Evolutionary conservation across 2,329 filamentous ascomycete genomes (phyloP).

Genomic region (Aspergillus terreus): DNA sequence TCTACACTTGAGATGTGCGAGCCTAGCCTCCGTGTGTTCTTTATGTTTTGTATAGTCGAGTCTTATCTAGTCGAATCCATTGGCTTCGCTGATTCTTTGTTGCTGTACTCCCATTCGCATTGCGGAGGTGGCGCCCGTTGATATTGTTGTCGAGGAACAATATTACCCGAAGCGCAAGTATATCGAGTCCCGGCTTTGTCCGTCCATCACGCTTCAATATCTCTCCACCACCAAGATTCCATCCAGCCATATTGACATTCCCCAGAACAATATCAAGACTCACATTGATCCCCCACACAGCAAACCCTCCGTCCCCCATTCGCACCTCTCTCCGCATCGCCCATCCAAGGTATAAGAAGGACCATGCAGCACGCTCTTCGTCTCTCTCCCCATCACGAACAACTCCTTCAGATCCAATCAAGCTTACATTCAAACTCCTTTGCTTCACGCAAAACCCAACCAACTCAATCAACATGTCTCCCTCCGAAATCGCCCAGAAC

Average conservation of each 20-base stretch:
- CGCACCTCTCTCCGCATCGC: background rate
- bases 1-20: conserved; percentile 56
- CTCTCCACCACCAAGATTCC: background rate
- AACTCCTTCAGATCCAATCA: background rate
- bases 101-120: too few species aligned
- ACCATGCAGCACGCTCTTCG: background rate
- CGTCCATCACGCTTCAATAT: background rate
- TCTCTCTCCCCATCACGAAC: background rate
- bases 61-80: background rate
- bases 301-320: background rate
- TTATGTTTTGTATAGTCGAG: conserved; percentile 2
- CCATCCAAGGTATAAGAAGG: background rate
- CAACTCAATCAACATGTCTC: conserved; percentile 22
- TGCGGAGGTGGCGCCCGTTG: background rate
- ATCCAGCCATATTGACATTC: background rate
- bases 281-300: background rate
- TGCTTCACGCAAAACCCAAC: background rate
- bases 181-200: background rate
- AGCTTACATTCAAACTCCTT: background rate
- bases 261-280: conserved; percentile 16
- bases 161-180: background rate
- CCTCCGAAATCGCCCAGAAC: conserved; percentile 18
- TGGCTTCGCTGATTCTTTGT: background rate
- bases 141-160: conserved; percentile 17
- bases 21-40: conserved; percentile 12